A percentile compares a stretch with the other conserved stretches of the same genome.
phyloP scores from a whole-genome alignment of 345 rosid genomes.

The Pelargonium nanum region DNA sequence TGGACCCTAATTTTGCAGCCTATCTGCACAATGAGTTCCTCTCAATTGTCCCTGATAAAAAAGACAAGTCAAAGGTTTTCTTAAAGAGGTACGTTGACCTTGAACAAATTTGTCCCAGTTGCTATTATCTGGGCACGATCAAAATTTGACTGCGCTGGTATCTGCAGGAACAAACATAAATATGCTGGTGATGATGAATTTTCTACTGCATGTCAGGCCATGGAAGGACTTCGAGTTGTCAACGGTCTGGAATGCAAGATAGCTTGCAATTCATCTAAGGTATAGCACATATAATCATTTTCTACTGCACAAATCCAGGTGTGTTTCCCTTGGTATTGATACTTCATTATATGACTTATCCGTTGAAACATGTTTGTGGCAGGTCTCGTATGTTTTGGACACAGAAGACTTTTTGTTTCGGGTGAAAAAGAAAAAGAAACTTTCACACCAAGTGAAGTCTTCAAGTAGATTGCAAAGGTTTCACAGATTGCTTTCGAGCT shows the following conservation, averaged over 20 bases:
- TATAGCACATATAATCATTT: constrained; percentile 17
- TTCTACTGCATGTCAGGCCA: constrained; percentile 36
- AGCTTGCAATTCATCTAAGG: constrained; percentile 91
- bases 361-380: constrained; percentile 1
- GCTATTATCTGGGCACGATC: background rate
- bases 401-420: constrained; percentile 87
- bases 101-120: background rate
- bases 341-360: background rate
- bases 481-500: constrained; percentile 34
- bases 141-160: constrained; percentile 1
- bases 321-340: background rate
- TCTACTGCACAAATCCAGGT: too few relatives aligned
- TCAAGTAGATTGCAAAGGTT: constrained; percentile 29
- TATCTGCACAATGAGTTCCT: constrained; percentile 70
- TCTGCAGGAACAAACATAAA: constrained; percentile 57
- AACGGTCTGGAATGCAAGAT: constrained; percentile 93
- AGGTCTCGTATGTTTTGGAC: constrained; percentile 90
- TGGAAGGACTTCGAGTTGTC: constrained; percentile 47
- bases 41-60: constrained; percentile 40
- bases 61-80: constrained; percentile 56
- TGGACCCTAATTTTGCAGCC: constrained; percentile 73
- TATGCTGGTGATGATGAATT: constrained; percentile 27
- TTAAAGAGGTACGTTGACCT: constrained; percentile 45
- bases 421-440: constrained; percentile 24
- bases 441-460: constrained; percentile 16